phyloP scores from a whole-genome alignment of 2,329 filamentous ascomycete genomes.

The Periconia sp. region DNA sequence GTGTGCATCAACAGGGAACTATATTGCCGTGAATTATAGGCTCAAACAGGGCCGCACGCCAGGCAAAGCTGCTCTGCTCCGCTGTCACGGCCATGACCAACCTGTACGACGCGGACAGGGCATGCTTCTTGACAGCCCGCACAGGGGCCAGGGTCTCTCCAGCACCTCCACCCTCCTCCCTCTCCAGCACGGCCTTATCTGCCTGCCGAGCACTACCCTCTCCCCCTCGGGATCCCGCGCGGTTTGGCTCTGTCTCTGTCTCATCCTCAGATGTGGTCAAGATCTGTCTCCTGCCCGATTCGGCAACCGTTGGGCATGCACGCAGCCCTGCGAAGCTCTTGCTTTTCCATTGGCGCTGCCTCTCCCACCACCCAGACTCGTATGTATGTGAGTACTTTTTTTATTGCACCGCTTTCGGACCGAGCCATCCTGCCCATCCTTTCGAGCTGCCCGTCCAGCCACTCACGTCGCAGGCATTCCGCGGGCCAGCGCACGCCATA shows the following conservation, averaged over 20 bases:
- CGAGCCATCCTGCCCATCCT: no score
- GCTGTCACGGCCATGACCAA: constrained; percentile 7
- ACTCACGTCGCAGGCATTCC: no score
- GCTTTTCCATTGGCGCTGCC: no score
- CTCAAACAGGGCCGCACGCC: constrained; percentile 10
- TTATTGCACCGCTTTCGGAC: no score
- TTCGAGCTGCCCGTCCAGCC: no score
- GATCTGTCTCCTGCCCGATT: constrained; percentile 1
- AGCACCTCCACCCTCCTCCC: neutral
- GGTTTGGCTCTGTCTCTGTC: neutral
- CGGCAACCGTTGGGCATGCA: neutral
- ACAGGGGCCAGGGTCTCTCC: neutral
- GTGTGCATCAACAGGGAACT: constrained; percentile 9
- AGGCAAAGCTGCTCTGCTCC: neutral
- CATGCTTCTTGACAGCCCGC: neutral
- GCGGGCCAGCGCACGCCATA: no score
- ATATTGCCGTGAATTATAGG: constrained; percentile 19
- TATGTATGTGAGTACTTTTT: no score
- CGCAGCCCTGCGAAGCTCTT: no score
- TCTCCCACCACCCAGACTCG: no score
- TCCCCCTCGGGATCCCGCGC: neutral
- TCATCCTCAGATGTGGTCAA: neutral
- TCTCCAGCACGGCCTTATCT: neutral
- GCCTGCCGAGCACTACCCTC: neutral
- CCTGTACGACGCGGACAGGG: constrained; percentile 1